These are phyloP conservation scores for Cyathus striatus DNA, from an alignment of 768 basidiomycete species.

Conservation along the genomic window DNA sequence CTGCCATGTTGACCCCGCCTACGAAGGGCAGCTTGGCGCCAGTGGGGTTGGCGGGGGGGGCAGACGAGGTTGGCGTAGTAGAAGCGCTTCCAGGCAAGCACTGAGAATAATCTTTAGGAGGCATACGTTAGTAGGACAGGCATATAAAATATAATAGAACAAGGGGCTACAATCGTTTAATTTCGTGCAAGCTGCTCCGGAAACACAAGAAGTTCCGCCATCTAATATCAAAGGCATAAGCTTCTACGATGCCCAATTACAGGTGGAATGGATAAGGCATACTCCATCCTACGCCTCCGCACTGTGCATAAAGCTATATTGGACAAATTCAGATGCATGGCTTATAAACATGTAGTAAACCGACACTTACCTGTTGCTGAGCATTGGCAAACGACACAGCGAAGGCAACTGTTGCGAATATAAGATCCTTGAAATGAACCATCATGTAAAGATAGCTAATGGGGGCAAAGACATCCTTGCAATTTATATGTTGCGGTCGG, in stretches of 20 bases:
- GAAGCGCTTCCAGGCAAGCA: slow-evolving; percentile 25
- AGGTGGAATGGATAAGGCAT: too few species aligned
- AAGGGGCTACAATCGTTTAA: slow-evolving; percentile 24
- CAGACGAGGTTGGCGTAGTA: slow-evolving; percentile 10
- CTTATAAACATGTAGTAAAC: not conserved
- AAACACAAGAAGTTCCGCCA: slow-evolving; percentile 29
- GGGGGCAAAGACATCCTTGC: too few species aligned
- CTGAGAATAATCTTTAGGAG: slow-evolving; percentile 25
- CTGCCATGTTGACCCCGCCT: slow-evolving; percentile 46
- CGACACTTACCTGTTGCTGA: slow-evolving; percentile 14
- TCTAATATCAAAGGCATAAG: slow-evolving; percentile 7
- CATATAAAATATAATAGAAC: not conserved
- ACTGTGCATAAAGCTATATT: slow-evolving; percentile 5
- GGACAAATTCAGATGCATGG: not conserved
- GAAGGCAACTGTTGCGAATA: too few species aligned
- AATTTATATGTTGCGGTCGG: too few species aligned
- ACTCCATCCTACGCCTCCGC: slow-evolving; percentile 19
- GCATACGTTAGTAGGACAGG: not conserved
- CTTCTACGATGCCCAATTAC: too few species aligned
- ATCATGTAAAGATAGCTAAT: too few species aligned
- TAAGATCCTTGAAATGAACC: too few species aligned
- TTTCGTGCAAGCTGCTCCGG: slow-evolving; percentile 26
- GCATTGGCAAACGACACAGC: slow-evolving; percentile 10
- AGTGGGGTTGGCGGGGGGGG: slow-evolving; percentile 10
- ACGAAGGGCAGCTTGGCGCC: slow-evolving; percentile 25